These are phyloP conservation scores for Penicillium fuscoglaucum DNA, from an alignment of 2,329 filamentous ascomycete genomes.

Conservation along the genomic window DNA sequence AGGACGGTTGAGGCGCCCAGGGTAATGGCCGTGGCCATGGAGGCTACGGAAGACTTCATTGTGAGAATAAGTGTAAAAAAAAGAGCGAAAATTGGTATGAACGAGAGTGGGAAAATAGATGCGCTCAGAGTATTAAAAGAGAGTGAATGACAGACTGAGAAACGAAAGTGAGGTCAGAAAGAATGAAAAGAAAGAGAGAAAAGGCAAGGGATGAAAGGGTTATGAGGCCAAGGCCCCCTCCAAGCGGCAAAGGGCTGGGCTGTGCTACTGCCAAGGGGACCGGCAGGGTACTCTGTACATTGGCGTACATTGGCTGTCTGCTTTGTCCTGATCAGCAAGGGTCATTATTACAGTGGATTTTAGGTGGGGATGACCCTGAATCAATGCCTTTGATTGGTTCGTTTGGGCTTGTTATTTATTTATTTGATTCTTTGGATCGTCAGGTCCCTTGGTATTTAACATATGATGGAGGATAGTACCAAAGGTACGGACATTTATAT, in stretches of 20 bases:
- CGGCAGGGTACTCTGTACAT: neutral
- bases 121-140: conserved; percentile 12
- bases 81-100: conserved; percentile 14
- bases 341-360: conserved; percentile 6
- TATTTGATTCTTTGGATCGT: neutral
- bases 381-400: neutral
- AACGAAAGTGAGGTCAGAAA: conserved; percentile 14
- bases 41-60: conserved; percentile 57
- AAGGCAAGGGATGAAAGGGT: conserved; percentile 22
- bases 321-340: conserved; percentile 17
- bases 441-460: neutral
- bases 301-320: conserved; percentile 7
- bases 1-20: conserved; percentile 49
- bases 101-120: conserved; percentile 18
- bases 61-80: conserved; percentile 8
- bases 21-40: conserved; percentile 50
- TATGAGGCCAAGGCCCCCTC: neutral
- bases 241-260: conserved; percentile 3
- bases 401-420: neutral
- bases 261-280: conserved; percentile 11
- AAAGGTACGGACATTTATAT: neutral
- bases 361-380: conserved; percentile 1
- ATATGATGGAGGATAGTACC: neutral
- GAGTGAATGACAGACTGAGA: conserved; percentile 26
- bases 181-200: conserved; percentile 25